Conservation (phyloP, 2,329 filamentous ascomycete species). For the Xylaria sp. region DNA sequence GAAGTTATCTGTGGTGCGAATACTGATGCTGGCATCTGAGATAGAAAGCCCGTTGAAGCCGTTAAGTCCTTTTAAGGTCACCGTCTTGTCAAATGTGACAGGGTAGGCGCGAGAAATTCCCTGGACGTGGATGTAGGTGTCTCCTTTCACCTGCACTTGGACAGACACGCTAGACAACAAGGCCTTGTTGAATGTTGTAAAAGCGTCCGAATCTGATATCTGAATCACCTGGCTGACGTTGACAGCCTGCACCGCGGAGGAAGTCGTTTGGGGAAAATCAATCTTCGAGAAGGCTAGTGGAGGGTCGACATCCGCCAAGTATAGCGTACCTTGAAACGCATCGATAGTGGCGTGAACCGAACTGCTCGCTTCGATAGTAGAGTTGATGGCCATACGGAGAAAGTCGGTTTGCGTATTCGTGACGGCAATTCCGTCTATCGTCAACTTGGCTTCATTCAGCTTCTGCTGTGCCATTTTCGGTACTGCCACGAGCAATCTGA, state of each 20-base stretch:
- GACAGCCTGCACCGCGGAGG: constrained; percentile 61
- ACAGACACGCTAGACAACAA: constrained; percentile 64
- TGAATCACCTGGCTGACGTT: constrained; percentile 62
- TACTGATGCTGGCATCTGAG: constrained; percentile 60
- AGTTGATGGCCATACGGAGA: constrained; percentile 66
- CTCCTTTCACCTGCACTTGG: constrained; percentile 62
- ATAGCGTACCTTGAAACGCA: constrained; percentile 64
- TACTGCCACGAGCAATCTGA: constrained; percentile 66
- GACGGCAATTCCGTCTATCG: constrained; percentile 63
- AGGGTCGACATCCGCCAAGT: constrained; percentile 61
- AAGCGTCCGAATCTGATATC: constrained; percentile 60
- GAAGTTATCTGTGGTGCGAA: constrained; percentile 67
- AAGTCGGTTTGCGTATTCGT: constrained; percentile 58
- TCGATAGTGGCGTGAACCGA: constrained; percentile 63
- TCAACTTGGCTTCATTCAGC: constrained; percentile 64
- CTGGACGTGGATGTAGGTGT: constrained; percentile 62
- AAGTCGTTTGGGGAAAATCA: constrained; percentile 63
- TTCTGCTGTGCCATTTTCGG: constrained; percentile 68
- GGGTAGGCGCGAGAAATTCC: constrained; percentile 61
- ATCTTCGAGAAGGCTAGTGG: constrained; percentile 63
- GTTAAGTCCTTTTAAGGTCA: constrained; percentile 64
- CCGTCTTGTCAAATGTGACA: constrained; percentile 67
- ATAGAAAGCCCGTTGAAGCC: constrained; percentile 67
- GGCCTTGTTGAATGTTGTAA: constrained; percentile 66
- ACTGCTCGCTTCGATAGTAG: constrained; percentile 64